Percentiles rank a stretch among this genome's conserved stretches.
phyloP scores from a whole-genome alignment of 1,139 yeast genomes.

The Ogataea hybrid region DNA sequence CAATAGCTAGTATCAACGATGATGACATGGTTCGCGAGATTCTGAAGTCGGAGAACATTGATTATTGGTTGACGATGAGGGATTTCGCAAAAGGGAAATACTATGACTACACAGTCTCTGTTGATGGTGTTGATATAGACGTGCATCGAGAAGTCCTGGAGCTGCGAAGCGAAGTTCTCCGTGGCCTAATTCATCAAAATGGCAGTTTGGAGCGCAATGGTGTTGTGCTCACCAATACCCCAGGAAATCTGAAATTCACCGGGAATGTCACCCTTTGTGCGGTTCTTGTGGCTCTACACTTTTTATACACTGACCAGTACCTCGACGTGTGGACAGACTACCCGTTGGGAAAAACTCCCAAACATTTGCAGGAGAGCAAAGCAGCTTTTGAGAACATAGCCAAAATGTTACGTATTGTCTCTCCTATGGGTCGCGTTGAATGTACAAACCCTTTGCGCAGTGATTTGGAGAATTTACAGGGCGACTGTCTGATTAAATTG shows the following conservation, averaged over 20 bases:
- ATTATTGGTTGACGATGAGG: slow-evolving; percentile 22
- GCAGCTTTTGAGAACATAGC: slow-evolving; percentile 20
- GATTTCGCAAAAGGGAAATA: slow-evolving; percentile 25
- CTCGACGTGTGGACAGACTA: slow-evolving; percentile 40
- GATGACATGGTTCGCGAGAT: slow-evolving; percentile 12
- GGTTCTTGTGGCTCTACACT: slow-evolving; percentile 39
- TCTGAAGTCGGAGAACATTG: slow-evolving; percentile 25
- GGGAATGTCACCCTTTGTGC: slow-evolving; percentile 30
- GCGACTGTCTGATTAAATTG: slow-evolving; percentile 32
- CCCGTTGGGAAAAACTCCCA: slow-evolving; percentile 21
- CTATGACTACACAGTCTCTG: slow-evolving; percentile 28
- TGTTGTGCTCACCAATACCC: slow-evolving; percentile 9
- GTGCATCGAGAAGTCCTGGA: slow-evolving; percentile 21
- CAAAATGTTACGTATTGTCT: slow-evolving; percentile 22
- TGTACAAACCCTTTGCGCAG: slow-evolving; percentile 13
- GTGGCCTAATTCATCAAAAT: not conserved
- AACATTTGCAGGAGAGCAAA: slow-evolving; percentile 27
- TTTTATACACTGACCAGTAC: slow-evolving; percentile 45
- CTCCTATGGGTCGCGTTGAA: slow-evolving; percentile 24
- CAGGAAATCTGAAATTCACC: slow-evolving; percentile 10
- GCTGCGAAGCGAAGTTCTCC: not conserved
- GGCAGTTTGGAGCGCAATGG: slow-evolving; percentile 15
- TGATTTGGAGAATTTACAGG: slow-evolving; percentile 11
- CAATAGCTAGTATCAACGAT: not conserved
- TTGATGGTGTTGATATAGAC: slow-evolving; percentile 25